Conservation (phyloP, 2,329 filamentous ascomycete genomes). For the Hirsutella minnesotensis region DNA sequence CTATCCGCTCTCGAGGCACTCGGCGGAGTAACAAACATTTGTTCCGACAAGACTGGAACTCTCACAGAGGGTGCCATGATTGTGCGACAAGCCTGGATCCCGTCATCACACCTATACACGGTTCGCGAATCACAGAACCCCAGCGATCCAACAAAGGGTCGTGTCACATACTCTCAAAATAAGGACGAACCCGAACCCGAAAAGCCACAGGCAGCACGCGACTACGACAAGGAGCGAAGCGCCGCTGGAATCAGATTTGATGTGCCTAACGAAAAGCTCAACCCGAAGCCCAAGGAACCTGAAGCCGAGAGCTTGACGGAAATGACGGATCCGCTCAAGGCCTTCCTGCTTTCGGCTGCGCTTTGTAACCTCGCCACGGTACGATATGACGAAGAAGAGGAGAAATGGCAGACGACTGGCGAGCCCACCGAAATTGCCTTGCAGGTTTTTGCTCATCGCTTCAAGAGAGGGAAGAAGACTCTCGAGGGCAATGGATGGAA, state of each 20-base stretch:
- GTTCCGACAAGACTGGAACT: constrained; percentile 64
- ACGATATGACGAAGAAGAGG: constrained; percentile 39
- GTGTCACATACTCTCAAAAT: constrained; percentile 32
- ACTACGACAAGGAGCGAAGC: constrained; percentile 49
- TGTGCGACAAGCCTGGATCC: constrained; percentile 54
- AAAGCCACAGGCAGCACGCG: constrained; percentile 31
- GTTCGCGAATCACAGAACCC: constrained; percentile 51
- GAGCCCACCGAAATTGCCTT: constrained; percentile 68
- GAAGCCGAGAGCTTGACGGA: constrained; percentile 26
- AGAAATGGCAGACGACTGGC: constrained; percentile 53
- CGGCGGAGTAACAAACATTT: constrained; percentile 61
- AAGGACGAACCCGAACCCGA: constrained; percentile 20
- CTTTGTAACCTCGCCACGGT: constrained; percentile 56
- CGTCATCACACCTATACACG: constrained; percentile 41
- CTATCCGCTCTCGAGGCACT: constrained; percentile 57
- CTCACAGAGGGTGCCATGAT: constrained; percentile 60
- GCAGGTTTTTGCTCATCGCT: constrained; percentile 62
- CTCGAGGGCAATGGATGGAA: constrained; percentile 45
- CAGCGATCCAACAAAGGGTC: constrained; percentile 47
- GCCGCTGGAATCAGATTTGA: constrained; percentile 50
- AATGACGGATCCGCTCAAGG: constrained; percentile 36
- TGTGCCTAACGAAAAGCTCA: constrained; percentile 44
- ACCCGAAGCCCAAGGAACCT: constrained; percentile 20
- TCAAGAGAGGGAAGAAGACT: constrained; percentile 43
- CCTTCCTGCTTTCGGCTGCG: constrained; percentile 43